Percentiles rank a stretch among this genome's conserved stretches.
Evolutionary conservation across 164 flowering plant species (phyloP).

Genomic region (Magnolia sinica): DNA sequence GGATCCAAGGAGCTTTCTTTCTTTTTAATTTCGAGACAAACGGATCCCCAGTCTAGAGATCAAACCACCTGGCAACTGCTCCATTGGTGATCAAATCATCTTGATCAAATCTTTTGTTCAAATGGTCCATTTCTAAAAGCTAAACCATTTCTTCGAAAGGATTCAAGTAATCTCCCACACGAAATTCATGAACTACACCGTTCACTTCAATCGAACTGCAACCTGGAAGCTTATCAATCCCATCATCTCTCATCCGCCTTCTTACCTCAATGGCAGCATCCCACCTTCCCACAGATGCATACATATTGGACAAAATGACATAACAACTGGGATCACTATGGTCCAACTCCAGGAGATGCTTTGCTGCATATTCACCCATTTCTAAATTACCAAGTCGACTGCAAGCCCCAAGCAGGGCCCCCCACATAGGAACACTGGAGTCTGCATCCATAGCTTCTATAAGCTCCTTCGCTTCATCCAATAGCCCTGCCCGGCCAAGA

Average conservation of each 20-base stretch:
- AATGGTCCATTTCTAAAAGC: neutral
- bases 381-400: constrained; percentile 13
- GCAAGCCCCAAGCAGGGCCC: constrained; percentile 20
- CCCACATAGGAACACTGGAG: constrained; percentile 20
- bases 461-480: constrained; percentile 19
- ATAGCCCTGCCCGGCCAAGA: constrained; percentile 22
- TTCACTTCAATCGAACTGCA: constrained; percentile 19
- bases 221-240: constrained; percentile 19
- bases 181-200: constrained; percentile 18
- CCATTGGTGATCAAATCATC: neutral
- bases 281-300: constrained; percentile 22
- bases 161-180: constrained; percentile 2
- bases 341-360: constrained; percentile 6
- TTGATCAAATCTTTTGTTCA: neutral
- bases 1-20: neutral
- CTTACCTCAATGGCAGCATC: constrained; percentile 18
- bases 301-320: constrained; percentile 20
- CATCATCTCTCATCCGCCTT: constrained; percentile 6
- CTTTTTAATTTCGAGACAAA: no score
- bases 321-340: constrained; percentile 12
- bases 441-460: constrained; percentile 17
- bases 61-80: neutral
- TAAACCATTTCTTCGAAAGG: neutral
- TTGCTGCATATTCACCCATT: constrained; percentile 14
- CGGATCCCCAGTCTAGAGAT: neutral